Evolutionary conservation across 2,329 filamentous ascomycete genomes (phyloP), one percentile per base, ranked within the genome.

Genomic region (Apiospora malaysiana): DNA sequence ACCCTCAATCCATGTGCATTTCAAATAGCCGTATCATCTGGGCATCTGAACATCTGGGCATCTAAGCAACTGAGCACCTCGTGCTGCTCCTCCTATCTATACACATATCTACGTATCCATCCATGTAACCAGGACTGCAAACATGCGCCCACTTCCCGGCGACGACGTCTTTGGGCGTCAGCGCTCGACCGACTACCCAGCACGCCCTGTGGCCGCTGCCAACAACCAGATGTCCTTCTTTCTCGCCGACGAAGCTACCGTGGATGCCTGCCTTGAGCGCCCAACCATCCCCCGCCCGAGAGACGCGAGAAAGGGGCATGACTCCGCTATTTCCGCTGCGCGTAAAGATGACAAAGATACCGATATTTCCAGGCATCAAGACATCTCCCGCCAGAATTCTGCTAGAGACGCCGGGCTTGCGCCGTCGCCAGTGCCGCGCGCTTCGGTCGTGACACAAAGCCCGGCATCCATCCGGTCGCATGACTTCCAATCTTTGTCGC

Each of bases 201-300:
- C 79, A 46, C 79, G 80, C 56, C 71, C 74, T 70, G 77, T 78
- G 40, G 77, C 78, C 56, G 76, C 75, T 69, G 75, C 78, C 65
- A 79, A 75, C 72, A 82, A 82, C 69, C 84, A 86, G 66, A 87
- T 88, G 84, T 86, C 84, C 69, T 88, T 85, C 73, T 83, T 86
- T 73, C 76, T 88, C 68, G 83, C 84, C 74, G 85, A 87, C 74
- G 87, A 88, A 77, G 82, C 84, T 65, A 79, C 83, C 14, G 79
- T 88, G 72, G 83, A 85, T 72, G 78, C 82, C 14, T 81, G 82
- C 65, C 76, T 82, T 68, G 77, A 80, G 65, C 78, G 77, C 27
- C 75, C 78, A 43, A 74, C 77, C 71, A 73, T 74, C 68, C 70
- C 70, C 72, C 76, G 74, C 65, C 74, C 75, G 68, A 78, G 78